Evolutionary conservation across 306 rosid species (phyloP), one percentile per base, ranked within the genome.

Genomic region (Ormosia emarginata): DNA sequence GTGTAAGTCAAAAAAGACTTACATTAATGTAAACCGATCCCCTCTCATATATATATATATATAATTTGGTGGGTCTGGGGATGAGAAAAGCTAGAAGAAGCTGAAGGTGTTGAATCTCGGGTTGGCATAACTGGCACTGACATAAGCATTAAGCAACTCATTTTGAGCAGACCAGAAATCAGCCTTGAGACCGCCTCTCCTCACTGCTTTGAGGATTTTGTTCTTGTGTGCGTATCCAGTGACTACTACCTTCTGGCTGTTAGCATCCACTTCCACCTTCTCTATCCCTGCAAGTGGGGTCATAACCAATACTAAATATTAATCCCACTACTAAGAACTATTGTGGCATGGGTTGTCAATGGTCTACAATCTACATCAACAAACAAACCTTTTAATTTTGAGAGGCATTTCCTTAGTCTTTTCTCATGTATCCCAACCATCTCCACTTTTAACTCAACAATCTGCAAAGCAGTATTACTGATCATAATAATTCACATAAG

Each of bases 361-460:
- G 29, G n/a, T 64, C 5, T 64, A 8, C 8, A n/a, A 7, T 64
- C 5, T 64, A 8, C 8, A n/a, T 5, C 29, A 64, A 64, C 6
- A 36, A 64, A 37, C 70, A 18, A 64, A 64, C 94, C 94, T 89
- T 73, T 87, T 43, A 91, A 46, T 69, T 91, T 91, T 15, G 90
- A 84, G 15, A 91, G 78, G 86, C 89, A 84, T 84, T 91, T 91
- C 75, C 95, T 83, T 2, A 91, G 79, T 71, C 91, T 82, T 75
- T 86, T 91, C 93, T 91, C 95, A 30, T 91, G 91, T 74, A 91
- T 86, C 68, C 91, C 93, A 1, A 86, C 93, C 95, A 91, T 91
- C 75, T 91, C 91, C 76, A 91, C 93, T 89, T 89, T 91, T 74
- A 91, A 75, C 66, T 89, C 95, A 52, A 91, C 91, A 13, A 69